These are phyloP conservation scores for Sambucus nigra DNA, from an alignment of 129 eudicot genomes.

Conservation along the genomic window DNA sequence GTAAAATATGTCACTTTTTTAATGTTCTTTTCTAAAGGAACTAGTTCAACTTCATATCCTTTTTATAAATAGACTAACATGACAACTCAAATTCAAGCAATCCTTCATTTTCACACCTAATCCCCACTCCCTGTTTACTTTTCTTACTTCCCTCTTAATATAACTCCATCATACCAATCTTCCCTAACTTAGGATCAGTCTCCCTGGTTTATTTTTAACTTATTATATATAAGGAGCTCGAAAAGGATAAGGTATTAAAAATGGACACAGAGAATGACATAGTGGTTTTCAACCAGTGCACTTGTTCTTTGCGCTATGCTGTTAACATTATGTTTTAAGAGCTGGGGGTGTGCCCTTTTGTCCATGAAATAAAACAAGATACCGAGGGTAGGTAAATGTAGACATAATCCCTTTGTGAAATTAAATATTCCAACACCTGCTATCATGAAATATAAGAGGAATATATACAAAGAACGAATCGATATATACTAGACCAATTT, in stretches of 20 bases:
- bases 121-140: no score
- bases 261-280: slow-evolving; percentile 54
- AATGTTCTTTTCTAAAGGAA: slow-evolving; percentile 32
- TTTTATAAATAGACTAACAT: slow-evolving; percentile 42
- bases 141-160: slow-evolving; percentile 1
- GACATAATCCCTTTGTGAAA: no score
- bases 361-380: slow-evolving; percentile 50
- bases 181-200: slow-evolving; percentile 20
- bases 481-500: no score
- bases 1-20: slow-evolving; percentile 32
- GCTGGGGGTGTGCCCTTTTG: slow-evolving; percentile 37
- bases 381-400: slow-evolving; percentile 64
- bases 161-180: slow-evolving; percentile 7
- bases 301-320: slow-evolving; percentile 65
- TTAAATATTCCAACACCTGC: no score
- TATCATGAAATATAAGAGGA: no score
- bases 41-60: slow-evolving; percentile 18
- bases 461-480: no score
- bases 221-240: not conserved
- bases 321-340: slow-evolving; percentile 57
- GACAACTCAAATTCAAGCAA: slow-evolving; percentile 28
- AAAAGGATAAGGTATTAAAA: slow-evolving; percentile 50
- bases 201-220: not conserved
- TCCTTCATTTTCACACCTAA: slow-evolving; percentile 10
- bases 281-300: slow-evolving; percentile 64